Base-by-base conservation (phyloP, 2,329 filamentous ascomycete genomes). In the Fonsecaea pedrosoi region DNA sequence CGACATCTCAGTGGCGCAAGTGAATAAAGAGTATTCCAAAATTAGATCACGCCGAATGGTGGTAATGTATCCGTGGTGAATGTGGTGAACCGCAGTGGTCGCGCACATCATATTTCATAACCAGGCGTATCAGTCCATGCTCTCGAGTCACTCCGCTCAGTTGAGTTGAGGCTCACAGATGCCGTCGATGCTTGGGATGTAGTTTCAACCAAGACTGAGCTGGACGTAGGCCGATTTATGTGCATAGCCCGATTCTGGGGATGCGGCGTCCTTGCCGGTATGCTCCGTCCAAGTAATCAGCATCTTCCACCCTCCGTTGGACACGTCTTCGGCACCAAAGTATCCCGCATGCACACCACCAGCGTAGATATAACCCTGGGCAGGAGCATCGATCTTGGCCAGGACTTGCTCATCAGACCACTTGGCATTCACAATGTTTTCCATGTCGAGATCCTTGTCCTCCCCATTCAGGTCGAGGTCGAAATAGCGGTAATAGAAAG, bases 401-500 rank as follows among this genome's bases (percentile, higher is more conserved):
- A 77, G 66, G 10, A 75, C 65, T 38, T 72, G 53, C 66, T 74
- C 69, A 5, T 74, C 70, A 6, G 73, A 75, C 75, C 75, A 77
- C 30, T 66, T 53, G 57, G 73, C 68, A 53, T 67, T 72, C 50
- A 75, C 61, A 45, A 77, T 72, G 15, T 72, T 65, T 30, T 76
- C 74, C 4, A 71, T 74, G 55, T 72, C 74, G 30, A 74, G 70
- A 4, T 56, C 65, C 35, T 55, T 61, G 7, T 63, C 55, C 42
- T 73, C 67, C n/a, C 69, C 74, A 34, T 71, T 69, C n/a, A 71
- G 61, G 12, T 70, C 72, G 18, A 66, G 69, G 13, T 70, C 70
- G 32, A 77, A 70, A 64, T 74, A 74, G 54, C 75, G 75, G 54
- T 74, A 77, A 65, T 76, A 77, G 66, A 77, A 76, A 9, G 73